Evolutionary conservation across 1,139 yeast genomes (phyloP).

Genomic region (Taphrina deformans): DNA sequence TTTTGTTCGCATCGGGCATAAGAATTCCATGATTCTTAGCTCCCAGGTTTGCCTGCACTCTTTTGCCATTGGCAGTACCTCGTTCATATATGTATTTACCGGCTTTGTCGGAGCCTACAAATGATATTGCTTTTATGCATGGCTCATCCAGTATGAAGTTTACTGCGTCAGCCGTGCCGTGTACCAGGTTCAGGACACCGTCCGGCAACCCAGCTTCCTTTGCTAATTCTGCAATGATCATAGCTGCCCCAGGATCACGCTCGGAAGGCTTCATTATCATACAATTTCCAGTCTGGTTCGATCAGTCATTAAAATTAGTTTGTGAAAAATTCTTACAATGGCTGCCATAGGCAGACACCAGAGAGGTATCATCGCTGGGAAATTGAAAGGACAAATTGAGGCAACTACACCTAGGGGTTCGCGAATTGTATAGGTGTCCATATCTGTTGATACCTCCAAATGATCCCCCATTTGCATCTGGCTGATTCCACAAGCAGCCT

Average conservation of each 20-base stretch:
- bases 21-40: constrained; percentile 77
- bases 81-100: constrained; percentile 70
- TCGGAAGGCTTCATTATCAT: constrained; percentile 76
- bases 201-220: constrained; percentile 77
- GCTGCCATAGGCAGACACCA: constrained; percentile 77
- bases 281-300: constrained; percentile 62
- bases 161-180: constrained; percentile 75
- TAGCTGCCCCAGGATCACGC: constrained; percentile 74
- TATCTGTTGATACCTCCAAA: constrained; percentile 69
- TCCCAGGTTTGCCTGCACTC: constrained; percentile 76
- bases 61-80: constrained; percentile 68
- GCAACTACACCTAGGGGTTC: constrained; percentile 49
- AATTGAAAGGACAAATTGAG: constrained; percentile 43
- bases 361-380: constrained; percentile 84
- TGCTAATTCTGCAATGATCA: constrained; percentile 72
- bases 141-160: constrained; percentile 74
- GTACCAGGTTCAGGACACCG: constrained; percentile 62
- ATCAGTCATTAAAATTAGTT: background rate
- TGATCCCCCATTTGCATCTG: constrained; percentile 66
- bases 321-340: constrained; percentile 45
- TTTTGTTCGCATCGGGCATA: constrained; percentile 70
- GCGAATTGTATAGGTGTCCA: constrained; percentile 78
- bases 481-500: constrained; percentile 56
- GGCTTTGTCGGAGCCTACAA: constrained; percentile 76
- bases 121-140: constrained; percentile 73